These are phyloP conservation scores for Coemansia reversa DNA, from an alignment of 192 early-diverging fungal species.

Conservation along the genomic window DNA sequence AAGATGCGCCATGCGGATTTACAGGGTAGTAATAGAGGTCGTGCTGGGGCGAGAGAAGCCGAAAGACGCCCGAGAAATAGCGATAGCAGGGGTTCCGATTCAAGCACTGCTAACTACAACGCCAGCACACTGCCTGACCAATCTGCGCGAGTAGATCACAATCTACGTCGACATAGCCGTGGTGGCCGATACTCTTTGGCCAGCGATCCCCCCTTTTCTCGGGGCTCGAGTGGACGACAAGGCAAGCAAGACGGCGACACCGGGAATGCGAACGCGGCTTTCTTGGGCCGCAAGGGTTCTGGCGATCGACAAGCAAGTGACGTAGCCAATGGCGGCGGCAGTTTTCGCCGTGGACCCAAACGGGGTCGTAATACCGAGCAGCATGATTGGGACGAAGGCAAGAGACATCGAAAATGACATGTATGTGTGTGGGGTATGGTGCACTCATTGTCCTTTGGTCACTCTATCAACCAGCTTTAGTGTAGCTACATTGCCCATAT, in stretches of 20 bases:
- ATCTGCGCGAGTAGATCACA: constrained; percentile 5
- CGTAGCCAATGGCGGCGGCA: constrained; percentile 5
- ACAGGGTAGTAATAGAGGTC: background rate
- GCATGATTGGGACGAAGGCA: constrained; percentile 35
- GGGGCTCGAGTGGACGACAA: constrained; percentile 20
- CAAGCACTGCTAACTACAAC: background rate
- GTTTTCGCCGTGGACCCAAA: constrained; percentile 26
- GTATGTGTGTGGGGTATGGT: background rate
- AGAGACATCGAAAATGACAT: constrained; percentile 24
- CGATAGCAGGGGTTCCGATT: background rate
- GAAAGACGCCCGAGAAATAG: constrained; percentile 2
- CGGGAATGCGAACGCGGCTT: background rate
- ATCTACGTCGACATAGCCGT: constrained; percentile 14
- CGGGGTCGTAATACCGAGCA: constrained; percentile 22
- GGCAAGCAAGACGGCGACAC: constrained; percentile 7
- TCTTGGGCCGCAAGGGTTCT: constrained; percentile 13
- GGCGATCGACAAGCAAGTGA: constrained; percentile 12
- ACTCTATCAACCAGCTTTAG: background rate
- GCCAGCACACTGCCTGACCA: constrained; percentile 3
- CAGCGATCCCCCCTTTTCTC: constrained; percentile 1
- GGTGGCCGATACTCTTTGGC: constrained; percentile 5
- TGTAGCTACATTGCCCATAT: too few relatives aligned
- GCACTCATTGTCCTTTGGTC: background rate
- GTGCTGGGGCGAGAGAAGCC: background rate
- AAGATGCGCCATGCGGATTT: constrained; percentile 4